phyloP scores from a whole-genome alignment of 345 rosid species.

The Acer campestre region DNA sequence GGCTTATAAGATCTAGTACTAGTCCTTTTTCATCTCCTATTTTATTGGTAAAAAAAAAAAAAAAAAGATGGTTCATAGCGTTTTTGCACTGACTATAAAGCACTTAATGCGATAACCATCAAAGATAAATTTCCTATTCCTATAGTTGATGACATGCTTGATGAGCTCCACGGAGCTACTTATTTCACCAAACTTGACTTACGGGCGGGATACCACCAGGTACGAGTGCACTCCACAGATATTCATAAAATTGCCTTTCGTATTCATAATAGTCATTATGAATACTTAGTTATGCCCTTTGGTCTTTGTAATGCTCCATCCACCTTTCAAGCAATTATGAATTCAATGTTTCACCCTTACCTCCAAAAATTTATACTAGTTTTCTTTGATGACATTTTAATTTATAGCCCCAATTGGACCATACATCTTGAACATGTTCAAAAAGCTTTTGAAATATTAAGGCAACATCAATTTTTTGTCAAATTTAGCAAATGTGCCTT shows the following conservation, averaged over 20 bases:
- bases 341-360: no score
- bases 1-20: neutral
- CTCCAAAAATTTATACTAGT: no score
- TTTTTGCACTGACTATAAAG: constrained; percentile 8
- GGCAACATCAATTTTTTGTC: neutral
- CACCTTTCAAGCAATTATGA: no score
- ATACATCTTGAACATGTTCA: no score
- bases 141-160: neutral
- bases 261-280: neutral
- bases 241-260: neutral
- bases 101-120: neutral
- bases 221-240: neutral
- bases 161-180: neutral
- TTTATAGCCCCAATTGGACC: no score
- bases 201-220: neutral
- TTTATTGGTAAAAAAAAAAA: constrained; percentile 2
- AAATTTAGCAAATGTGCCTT: no score
- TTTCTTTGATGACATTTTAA: no score
- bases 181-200: constrained; percentile 13
- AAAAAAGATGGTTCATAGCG: neutral
- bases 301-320: neutral
- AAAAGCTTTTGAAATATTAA: no score
- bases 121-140: constrained; percentile 8
- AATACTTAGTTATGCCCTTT: neutral
- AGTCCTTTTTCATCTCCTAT: constrained; percentile 12